Evolutionary conservation across 2,329 filamentous ascomycete species (phyloP).

Genomic region (Lachnellula occidentalis): DNA sequence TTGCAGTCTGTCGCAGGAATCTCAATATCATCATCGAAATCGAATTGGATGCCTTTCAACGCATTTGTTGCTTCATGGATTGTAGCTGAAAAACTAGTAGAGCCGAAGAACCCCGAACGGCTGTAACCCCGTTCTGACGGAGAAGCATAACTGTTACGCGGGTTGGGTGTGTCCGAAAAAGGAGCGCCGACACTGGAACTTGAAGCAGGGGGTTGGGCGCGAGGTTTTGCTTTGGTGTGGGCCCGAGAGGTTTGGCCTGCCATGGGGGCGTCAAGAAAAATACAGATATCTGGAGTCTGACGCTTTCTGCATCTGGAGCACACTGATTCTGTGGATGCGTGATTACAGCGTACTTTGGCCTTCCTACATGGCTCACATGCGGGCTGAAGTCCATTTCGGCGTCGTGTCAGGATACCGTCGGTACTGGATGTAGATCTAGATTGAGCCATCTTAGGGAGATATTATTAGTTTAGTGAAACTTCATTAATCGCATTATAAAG

Average conservation of each 20-base stretch:
- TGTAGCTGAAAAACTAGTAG: conserved; percentile 12
- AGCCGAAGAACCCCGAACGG: conserved; percentile 8
- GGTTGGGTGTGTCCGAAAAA: not conserved
- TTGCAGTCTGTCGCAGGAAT: not conserved
- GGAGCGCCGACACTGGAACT: not conserved
- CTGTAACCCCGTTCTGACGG: not conserved
- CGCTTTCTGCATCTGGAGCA: conserved; percentile 15
- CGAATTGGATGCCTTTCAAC: conserved; percentile 1
- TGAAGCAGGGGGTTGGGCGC: not conserved
- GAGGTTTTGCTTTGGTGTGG: not conserved
- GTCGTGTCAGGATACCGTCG: not conserved
- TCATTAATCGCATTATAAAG: too few relatives aligned
- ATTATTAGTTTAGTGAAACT: too few relatives aligned
- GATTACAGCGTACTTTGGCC: conserved; percentile 15
- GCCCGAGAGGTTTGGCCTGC: not conserved
- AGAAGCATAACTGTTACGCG: not conserved
- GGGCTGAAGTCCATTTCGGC: conserved; percentile 16
- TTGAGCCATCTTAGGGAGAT: not conserved
- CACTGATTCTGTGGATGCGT: not conserved
- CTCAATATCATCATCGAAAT: conserved; percentile 2
- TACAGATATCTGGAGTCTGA: conserved; percentile 5
- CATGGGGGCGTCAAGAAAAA: conserved; percentile 16
- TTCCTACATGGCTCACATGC: conserved; percentile 18
- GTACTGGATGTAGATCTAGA: not conserved
- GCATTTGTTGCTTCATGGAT: conserved; percentile 3